These are phyloP conservation scores for Neospora caninum DNA, from an alignment of 169 alveolate genomes.

Conservation along the genomic window DNA sequence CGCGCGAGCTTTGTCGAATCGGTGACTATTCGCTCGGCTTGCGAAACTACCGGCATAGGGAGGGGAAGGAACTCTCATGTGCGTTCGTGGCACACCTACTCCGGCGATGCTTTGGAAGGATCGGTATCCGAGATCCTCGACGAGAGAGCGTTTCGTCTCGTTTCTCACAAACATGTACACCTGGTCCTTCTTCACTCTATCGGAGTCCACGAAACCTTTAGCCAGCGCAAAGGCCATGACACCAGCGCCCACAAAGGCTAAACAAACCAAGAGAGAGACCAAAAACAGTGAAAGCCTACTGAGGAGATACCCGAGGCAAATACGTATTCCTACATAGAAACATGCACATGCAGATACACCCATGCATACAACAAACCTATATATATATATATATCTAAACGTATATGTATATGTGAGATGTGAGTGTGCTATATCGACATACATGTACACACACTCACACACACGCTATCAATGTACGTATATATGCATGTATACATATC, in stretches of 20 bases:
- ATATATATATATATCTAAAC: background rate
- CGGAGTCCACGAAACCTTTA: slow-evolving; percentile 13
- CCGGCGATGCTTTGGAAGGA: background rate
- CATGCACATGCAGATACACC: background rate
- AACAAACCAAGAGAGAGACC: background rate
- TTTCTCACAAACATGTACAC: slow-evolving; percentile 8
- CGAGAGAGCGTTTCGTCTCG: slow-evolving; percentile 28
- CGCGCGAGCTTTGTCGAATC: too few species aligned
- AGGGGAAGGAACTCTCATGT: too few species aligned
- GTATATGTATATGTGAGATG: too few species aligned
- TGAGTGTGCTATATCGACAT: too few species aligned
- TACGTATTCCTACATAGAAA: background rate
- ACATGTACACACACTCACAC: too few species aligned
- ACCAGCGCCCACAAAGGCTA: slow-evolving; percentile 30
- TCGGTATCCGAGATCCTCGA: background rate
- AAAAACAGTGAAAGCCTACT: background rate
- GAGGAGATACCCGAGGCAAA: too few species aligned
- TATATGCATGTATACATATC: too few species aligned
- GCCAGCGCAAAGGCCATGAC: slow-evolving; percentile 46
- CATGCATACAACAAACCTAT: too few species aligned
- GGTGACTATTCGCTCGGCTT: too few species aligned
- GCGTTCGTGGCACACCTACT: background rate
- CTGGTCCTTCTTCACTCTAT: background rate
- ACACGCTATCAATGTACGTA: too few species aligned
- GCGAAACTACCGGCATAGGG: too few species aligned